These are phyloP conservation scores for Rhinocladiella mackenziei DNA, from an alignment of 2,329 filamentous ascomycete species.

Conservation along the genomic window DNA sequence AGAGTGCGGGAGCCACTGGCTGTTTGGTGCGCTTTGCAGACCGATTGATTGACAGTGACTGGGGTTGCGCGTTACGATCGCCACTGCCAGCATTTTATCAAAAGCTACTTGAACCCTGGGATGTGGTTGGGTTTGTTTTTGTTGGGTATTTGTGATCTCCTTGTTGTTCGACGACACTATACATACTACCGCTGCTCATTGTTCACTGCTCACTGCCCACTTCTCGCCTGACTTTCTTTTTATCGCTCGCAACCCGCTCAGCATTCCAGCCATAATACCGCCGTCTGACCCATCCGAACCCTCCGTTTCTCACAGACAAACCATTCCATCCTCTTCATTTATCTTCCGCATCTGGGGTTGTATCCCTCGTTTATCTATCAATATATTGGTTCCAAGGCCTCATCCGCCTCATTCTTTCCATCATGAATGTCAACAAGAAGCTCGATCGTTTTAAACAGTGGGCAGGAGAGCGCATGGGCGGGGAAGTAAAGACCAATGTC, in stretches of 20 bases:
- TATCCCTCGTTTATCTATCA: not conserved
- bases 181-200: slow-evolving; percentile 19
- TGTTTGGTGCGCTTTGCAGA: not conserved
- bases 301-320: slow-evolving; percentile 17
- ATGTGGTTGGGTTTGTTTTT: not conserved
- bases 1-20: slow-evolving; percentile 12
- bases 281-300: slow-evolving; percentile 14
- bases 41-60: not conserved
- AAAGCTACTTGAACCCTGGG: not conserved
- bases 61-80: slow-evolving; percentile 14
- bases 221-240: slow-evolving; percentile 15
- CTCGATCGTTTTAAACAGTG: slow-evolving; percentile 96
- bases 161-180: slow-evolving; percentile 7
- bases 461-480: slow-evolving; percentile 94
- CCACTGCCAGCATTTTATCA: slow-evolving; percentile 7
- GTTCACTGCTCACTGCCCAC: too few relatives aligned
- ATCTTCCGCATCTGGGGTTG: slow-evolving; percentile 5
- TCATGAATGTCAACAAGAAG: slow-evolving; percentile 73
- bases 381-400: not conserved
- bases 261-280: slow-evolving; percentile 19
- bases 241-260: slow-evolving; percentile 9
- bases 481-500: slow-evolving; percentile 78
- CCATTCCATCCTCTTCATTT: slow-evolving; percentile 1
- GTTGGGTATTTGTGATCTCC: not conserved
- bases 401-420: slow-evolving; percentile 24